A percentile compares a stretch with the other conserved stretches of the same genome.
Evolutionary conservation across 371 early-diverging fungal genomes (phyloP).

Genomic region (Lichtheimia hyalospora): DNA sequence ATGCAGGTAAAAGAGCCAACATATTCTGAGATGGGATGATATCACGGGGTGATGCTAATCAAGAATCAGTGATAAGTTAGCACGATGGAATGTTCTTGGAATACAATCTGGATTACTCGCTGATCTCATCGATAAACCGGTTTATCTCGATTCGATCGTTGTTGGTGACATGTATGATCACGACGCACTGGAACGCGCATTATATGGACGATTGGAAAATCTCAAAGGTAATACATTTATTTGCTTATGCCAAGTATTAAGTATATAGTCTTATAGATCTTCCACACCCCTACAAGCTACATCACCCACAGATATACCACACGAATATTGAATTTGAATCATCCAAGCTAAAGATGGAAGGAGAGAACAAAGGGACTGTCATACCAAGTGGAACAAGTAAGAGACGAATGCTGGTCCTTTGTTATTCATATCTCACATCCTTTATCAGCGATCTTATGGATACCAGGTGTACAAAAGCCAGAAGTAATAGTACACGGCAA

Average conservation of each 20-base stretch:
- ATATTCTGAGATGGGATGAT: too few species aligned
- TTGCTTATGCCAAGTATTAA: not conserved
- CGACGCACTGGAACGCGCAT: constrained; percentile 60
- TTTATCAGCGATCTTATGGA: constrained; percentile 54
- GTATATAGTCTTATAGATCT: constrained; percentile 13
- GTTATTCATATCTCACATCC: not conserved
- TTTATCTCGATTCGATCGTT: constrained; percentile 67
- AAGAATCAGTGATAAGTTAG: constrained; percentile 75
- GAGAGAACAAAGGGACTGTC: constrained; percentile 22
- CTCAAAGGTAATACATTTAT: constrained; percentile 27
- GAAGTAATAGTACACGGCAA: constrained; percentile 63
- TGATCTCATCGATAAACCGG: constrained; percentile 47
- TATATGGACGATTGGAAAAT: constrained; percentile 48
- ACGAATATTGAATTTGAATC: constrained; percentile 45
- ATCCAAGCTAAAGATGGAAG: constrained; percentile 44
- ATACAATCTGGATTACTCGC: constrained; percentile 70
- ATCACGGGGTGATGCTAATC: too few species aligned
- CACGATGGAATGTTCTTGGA: constrained; percentile 83
- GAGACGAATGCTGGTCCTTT: not conserved
- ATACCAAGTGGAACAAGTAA: constrained; percentile 48
- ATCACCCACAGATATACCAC: constrained; percentile 23
- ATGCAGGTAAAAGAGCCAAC: constrained; percentile 58
- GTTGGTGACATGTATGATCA: constrained; percentile 70
- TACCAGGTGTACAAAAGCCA: constrained; percentile 37
- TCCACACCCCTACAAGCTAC: constrained; percentile 24